Base-by-base conservation (phyloP, 2,329 filamentous ascomycete species). In the Fusarium chaquense region DNA sequence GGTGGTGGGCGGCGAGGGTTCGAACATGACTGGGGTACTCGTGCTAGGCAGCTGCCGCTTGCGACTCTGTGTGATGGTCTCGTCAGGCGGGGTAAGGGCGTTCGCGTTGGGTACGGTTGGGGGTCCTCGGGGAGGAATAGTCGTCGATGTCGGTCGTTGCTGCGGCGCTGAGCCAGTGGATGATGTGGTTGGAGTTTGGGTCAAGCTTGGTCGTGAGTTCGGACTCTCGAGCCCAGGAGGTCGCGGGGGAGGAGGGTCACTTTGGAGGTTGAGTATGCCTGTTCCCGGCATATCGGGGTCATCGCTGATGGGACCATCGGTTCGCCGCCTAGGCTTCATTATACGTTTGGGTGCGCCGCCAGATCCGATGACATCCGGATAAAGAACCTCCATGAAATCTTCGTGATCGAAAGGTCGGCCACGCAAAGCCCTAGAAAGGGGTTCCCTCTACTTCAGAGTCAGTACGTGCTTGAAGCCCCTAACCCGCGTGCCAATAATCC, bases 401-500 rank as follows among this genome's bases (percentile, higher is more conserved):
- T 89, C 86, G 72, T 89, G 85, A 24, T 89, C 86, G 71, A 89
- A 89, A 2, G 86, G 84, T 16, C 87, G 81, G 33, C 86, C 86
- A 56, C 85, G 83, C 7, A 89, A 78, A 10, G 86, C 86, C 62
- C 86, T 83, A 3, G 87, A 88, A 24, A 88, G 79, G 2, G 87
- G 86, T 71, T 89, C 87, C 78, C 83, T 84, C 86, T 89, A 72
- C 49, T 54, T 5, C 18, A 47, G 30, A 47, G 69, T 75, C 46
- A 75, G 72, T 67, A 61, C 32, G 20, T 65, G 35, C 53, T 38
- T 60, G 15, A n/a, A 65, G 57, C 52, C 41, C 57, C 28, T 44
- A 32, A 44, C 50, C 62, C 55, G 66, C 18, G 28, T 51, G 49
- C 40, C 36, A 36, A 35, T 35, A 43, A 28, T n/a, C 18, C 38